Evolutionary conservation across 2,329 filamentous ascomycete genomes (phyloP), one percentile per base, ranked within the genome.

Genomic region (Scedosporium aurantiacum): DNA sequence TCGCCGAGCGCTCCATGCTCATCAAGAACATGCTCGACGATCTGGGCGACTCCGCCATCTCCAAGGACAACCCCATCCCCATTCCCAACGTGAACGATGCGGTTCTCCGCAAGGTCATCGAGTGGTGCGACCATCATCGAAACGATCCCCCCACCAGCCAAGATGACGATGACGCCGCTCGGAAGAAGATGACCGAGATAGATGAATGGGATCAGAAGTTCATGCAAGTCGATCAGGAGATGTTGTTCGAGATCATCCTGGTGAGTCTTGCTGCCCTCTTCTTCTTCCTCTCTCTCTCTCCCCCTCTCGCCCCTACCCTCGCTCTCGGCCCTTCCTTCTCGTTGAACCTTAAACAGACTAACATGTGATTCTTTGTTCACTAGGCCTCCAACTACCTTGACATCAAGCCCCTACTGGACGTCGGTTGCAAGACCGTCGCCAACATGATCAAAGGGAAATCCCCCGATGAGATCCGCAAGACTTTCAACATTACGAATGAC

Each of bases 401-500:
- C 68, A 99, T 99, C 80, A 99, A 97, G 83, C 89, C 91, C 1
- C 88, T 99, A 1, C 87, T 99, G 28, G 94, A 99, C 66, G 93
- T 97, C 63, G 94, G 94, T 64, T 99, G 94, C 85, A 99, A 99
- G 85, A 99, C 94, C 0, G 94, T 99, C 16, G 94, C 94, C 64
- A 99, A 99, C 79, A 99, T 99, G 94, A 99, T 99, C 82, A 99
- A 99, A 89, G 94, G 94, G 78, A 99, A 99, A 83, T 96, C 91
- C 0, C 94, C 94, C 2, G 94, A 99, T 74, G 94, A 99, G 80
- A 99, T 99, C 70, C 90, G 94, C 59, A 99, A 97, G 83, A 99
- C 94, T 0, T 99, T 99, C 81, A 99, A 99, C 79, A 99, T 99
- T 71, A 94, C 95, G 70, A 99, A 99, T 70, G 94, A 99, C 75